Conservation (phyloP, 2,329 filamentous ascomycete species). For the Alternaria incomplexa region DNA sequence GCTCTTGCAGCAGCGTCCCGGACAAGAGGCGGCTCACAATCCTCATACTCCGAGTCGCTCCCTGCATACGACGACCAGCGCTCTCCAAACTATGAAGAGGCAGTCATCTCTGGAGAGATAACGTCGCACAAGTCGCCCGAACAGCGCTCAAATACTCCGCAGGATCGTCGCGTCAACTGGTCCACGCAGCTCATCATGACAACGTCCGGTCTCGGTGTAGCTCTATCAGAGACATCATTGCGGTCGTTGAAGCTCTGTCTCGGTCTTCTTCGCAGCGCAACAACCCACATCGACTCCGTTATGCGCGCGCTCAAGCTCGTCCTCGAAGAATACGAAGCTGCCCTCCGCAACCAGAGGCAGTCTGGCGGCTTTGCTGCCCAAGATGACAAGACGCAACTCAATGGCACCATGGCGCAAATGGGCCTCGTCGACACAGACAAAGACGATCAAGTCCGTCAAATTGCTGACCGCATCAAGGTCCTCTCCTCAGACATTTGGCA, state of each 20-base stretch:
- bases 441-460: conserved; percentile 59
- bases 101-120: conserved; percentile 33
- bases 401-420: conserved; percentile 24
- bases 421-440: conserved; percentile 28
- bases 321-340: conserved; percentile 78
- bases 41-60: conserved; percentile 74
- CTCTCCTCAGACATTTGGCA: conserved; percentile 57
- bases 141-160: conserved; percentile 29
- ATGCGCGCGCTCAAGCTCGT: conserved; percentile 76
- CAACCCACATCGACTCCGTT: conserved; percentile 77
- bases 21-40: conserved; percentile 63
- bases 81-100: conserved; percentile 76
- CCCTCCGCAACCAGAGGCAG: conserved; percentile 40
- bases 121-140: conserved; percentile 33
- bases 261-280: conserved; percentile 79
- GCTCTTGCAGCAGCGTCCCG: conserved; percentile 36
- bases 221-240: conserved; percentile 88
- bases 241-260: conserved; percentile 85
- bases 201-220: conserved; percentile 87
- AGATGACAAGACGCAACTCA: conserved; percentile 17
- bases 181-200: conserved; percentile 85
- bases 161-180: conserved; percentile 63
- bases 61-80: conserved; percentile 83
- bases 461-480: conserved; percentile 78
- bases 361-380: conserved; percentile 20